phyloP scores from a whole-genome alignment of 2,329 filamentous ascomycete genomes.

The Colletotrichum sp. region DNA sequence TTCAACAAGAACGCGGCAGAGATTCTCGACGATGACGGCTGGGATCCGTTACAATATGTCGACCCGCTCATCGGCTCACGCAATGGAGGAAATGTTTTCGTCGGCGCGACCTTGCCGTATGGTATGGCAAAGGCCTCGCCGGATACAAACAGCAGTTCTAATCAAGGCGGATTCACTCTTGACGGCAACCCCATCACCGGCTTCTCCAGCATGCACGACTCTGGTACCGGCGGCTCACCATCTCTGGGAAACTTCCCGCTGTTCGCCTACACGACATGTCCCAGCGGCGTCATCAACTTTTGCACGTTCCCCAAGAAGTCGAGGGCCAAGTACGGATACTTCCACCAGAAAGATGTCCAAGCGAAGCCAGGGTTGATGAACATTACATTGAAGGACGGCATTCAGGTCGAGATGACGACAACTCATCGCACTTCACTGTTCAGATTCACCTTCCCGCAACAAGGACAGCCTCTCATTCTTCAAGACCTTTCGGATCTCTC shows the following conservation, averaged over 20 bases:
- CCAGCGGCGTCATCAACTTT: conserved; percentile 63
- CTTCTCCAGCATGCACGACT: conserved; percentile 65
- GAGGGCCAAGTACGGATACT: conserved; percentile 45
- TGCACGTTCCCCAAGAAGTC: conserved; percentile 63
- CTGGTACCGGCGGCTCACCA: conserved; percentile 61
- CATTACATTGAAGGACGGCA: conserved; percentile 61
- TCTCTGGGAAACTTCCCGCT: conserved; percentile 78
- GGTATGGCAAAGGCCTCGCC: conserved; percentile 63
- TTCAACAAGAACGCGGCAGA: neutral
- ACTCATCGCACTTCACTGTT: conserved; percentile 71
- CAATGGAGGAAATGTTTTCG: conserved; percentile 48
- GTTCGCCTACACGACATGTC: conserved; percentile 69
- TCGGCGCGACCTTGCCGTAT: conserved; percentile 48
- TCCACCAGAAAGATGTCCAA: conserved; percentile 54
- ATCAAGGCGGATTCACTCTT: conserved; percentile 62
- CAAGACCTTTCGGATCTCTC: conserved; percentile 71
- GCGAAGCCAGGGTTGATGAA: conserved; percentile 71
- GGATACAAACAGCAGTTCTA: conserved; percentile 57
- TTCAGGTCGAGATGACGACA: conserved; percentile 71
- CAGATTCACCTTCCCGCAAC: conserved; percentile 64
- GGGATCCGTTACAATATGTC: conserved; percentile 33
- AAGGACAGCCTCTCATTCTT: conserved; percentile 61
- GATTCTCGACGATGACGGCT: conserved; percentile 25
- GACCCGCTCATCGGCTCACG: conserved; percentile 47
- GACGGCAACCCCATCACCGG: conserved; percentile 56